These are phyloP conservation scores for Excoecaria cochinchinensis DNA, from an alignment of 345 rosid species.

Conservation along the genomic window DNA sequence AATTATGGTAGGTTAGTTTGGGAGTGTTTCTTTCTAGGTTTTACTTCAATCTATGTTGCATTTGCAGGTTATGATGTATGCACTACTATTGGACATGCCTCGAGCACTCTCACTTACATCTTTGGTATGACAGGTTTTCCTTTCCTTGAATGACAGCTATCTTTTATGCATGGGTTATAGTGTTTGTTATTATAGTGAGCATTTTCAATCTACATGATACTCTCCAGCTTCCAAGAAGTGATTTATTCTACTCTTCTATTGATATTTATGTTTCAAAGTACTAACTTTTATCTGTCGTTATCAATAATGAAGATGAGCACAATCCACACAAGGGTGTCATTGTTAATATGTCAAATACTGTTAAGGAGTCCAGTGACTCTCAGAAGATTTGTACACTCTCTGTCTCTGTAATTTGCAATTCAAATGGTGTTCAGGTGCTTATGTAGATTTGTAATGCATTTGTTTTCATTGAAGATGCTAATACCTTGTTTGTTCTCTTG, in stretches of 20 bases:
- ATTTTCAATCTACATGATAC: background rate
- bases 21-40: background rate
- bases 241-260: background rate
- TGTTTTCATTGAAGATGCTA: conserved; percentile 13
- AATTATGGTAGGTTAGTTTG: background rate
- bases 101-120: conserved; percentile 46
- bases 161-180: background rate
- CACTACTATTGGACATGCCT: conserved; percentile 57
- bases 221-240: background rate
- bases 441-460: conserved; percentile 10
- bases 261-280: conserved; percentile 7
- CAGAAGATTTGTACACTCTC: conserved; percentile 70
- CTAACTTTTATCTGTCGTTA: conserved; percentile 26
- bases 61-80: conserved; percentile 87
- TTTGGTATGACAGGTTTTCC: conserved; percentile 47
- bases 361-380: conserved; percentile 12
- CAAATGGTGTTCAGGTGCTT: conserved; percentile 52
- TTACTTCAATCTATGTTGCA: conserved; percentile 20
- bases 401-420: conserved; percentile 72
- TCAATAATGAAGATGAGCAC: conserved; percentile 48
- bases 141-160: background rate
- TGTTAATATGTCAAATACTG: conserved; percentile 59
- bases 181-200: background rate
- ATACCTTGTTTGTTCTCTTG: conserved; percentile 13
- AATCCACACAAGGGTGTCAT: conserved; percentile 78